A percentile compares a stretch with the other conserved stretches of the same genome.
phyloP scores from a whole-genome alignment of 306 rosid genomes.

The Quillaja saponaria region DNA sequence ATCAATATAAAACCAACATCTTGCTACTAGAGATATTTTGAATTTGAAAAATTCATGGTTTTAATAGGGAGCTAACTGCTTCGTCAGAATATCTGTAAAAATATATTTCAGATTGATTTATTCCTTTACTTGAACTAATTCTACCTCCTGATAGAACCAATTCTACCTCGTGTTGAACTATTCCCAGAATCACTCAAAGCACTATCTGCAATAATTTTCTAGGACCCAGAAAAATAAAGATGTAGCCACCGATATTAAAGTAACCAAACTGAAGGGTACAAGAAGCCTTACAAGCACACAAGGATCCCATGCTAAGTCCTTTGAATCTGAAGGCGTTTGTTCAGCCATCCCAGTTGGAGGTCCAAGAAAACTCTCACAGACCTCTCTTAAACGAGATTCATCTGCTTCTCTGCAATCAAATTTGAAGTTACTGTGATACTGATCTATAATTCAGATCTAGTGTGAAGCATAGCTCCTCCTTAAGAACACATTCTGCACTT shows the following conservation, averaged over 20 bases:
- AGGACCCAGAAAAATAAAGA: neutral
- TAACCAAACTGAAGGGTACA: neutral
- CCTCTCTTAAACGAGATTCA: conserved; percentile 91
- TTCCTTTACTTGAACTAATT: neutral
- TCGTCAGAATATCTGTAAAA: neutral
- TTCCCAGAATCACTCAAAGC: conserved; percentile 1
- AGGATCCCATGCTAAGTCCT: conserved; percentile 87
- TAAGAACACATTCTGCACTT: no score
- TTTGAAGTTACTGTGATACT: neutral
- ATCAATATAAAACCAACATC: neutral
- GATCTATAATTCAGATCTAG: no score
- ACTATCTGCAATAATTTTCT: neutral
- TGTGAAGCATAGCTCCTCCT: no score
- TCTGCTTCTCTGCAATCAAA: conserved; percentile 86
- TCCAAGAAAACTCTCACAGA: conserved; percentile 94
- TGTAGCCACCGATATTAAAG: no score
- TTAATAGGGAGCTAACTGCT: no score
- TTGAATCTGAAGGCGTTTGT: conserved; percentile 52
- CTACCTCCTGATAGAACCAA: neutral
- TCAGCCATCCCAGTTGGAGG: conserved; percentile 96
- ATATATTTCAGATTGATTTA: neutral
- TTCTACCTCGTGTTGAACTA: neutral
- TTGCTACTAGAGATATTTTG: neutral
- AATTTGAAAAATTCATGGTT: no score
- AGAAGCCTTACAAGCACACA: conserved; percentile 72